phyloP scores from a whole-genome alignment of 2,329 filamentous ascomycete species.

The Plenodomus lindquistii region DNA sequence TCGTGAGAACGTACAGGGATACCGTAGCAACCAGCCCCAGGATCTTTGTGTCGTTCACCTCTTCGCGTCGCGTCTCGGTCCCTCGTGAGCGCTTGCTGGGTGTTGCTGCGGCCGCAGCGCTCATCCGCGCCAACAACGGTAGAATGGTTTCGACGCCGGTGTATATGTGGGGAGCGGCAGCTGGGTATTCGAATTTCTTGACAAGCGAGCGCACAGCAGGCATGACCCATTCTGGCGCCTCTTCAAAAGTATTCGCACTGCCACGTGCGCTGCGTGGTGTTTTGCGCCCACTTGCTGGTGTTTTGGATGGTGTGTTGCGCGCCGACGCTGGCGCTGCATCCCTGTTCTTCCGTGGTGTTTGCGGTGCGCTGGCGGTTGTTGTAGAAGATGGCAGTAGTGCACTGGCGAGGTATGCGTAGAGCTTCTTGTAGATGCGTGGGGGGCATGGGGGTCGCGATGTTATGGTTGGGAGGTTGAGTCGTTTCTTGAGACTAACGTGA shows the following conservation, averaged over 20 bases:
- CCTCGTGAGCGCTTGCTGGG: slow-evolving; percentile 55
- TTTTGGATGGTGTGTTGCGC: slow-evolving; percentile 29
- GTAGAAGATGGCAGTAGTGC: slow-evolving; percentile 58
- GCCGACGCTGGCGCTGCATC: slow-evolving; percentile 24
- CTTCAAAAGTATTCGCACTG: slow-evolving; percentile 13
- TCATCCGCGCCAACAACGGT: slow-evolving; percentile 38
- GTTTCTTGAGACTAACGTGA: slow-evolving; percentile 65
- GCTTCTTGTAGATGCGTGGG: slow-evolving; percentile 70
- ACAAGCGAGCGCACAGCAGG: slow-evolving; percentile 69
- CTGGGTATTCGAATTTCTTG: slow-evolving; percentile 61
- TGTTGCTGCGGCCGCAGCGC: slow-evolving; percentile 34
- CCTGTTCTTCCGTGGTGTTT: slow-evolving; percentile 37
- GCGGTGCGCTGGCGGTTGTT: slow-evolving; percentile 26
- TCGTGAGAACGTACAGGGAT: slow-evolving; percentile 62
- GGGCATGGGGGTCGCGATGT: slow-evolving; percentile 42
- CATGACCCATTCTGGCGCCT: slow-evolving; percentile 63
- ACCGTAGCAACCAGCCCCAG: slow-evolving; percentile 62
- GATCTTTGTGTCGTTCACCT: slow-evolving; percentile 23
- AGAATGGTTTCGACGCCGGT: slow-evolving; percentile 68
- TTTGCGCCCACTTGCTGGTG: slow-evolving; percentile 23
- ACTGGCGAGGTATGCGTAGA: slow-evolving; percentile 79
- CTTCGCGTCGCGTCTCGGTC: slow-evolving; percentile 25
- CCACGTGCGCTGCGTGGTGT: slow-evolving; percentile 27
- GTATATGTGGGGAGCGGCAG: slow-evolving; percentile 71
- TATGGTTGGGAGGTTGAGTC: slow-evolving; percentile 41